Conservation (phyloP, 177 flowering plant genomes). For the Vitis hybrid region DNA sequence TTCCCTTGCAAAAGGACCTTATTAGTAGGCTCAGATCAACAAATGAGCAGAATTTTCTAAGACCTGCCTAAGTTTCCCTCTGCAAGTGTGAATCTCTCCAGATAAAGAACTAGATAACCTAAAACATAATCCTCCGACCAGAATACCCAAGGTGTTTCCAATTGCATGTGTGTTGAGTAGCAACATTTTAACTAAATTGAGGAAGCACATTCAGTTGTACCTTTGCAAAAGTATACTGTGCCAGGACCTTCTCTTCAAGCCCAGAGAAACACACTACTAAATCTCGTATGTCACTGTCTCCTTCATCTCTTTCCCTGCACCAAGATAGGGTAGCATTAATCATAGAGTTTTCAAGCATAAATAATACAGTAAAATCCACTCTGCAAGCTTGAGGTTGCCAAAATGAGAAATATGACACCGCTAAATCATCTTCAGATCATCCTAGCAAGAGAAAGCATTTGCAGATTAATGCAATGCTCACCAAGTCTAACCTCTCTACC, state of each 20-base stretch:
- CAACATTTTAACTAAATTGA: background rate
- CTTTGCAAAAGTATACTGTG: constrained; percentile 89
- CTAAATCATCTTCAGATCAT: background rate
- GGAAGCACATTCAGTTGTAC: constrained; percentile 29
- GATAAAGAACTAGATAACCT: too few species aligned
- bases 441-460: background rate
- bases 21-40: too few species aligned
- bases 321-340: constrained; percentile 4
- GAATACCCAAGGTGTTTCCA: too few species aligned
- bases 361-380: background rate
- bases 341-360: background rate
- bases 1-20: too few species aligned
- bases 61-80: too few species aligned
- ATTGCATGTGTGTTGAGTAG: background rate
- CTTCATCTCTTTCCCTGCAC: constrained; percentile 73
- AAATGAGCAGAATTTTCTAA: too few species aligned
- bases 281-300: constrained; percentile 68
- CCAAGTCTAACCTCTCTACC: too few species aligned
- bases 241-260: constrained; percentile 96
- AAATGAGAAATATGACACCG: background rate
- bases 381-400: background rate
- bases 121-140: too few species aligned
- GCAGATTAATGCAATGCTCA: background rate
- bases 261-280: constrained; percentile 70
- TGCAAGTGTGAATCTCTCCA: too few species aligned